phyloP scores from a whole-genome alignment of 257 asterid species.

The Mitragyna speciosa region DNA sequence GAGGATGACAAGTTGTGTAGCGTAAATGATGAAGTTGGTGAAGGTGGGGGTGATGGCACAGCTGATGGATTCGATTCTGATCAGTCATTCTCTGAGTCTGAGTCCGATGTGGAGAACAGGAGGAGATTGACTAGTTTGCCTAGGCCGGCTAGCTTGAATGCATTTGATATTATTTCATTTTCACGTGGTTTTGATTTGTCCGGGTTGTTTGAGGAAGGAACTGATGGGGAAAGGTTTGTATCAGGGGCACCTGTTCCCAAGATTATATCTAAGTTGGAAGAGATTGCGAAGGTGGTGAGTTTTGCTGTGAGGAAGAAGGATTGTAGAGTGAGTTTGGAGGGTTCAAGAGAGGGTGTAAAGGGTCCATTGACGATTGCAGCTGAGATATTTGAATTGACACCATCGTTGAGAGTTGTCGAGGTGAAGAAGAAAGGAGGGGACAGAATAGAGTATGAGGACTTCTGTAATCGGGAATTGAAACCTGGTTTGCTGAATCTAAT shows the following conservation, averaged over 20 bases:
- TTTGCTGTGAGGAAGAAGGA: constrained; percentile 89
- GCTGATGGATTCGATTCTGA: constrained; percentile 51
- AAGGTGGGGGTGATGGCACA: constrained; percentile 25
- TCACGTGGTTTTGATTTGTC: constrained; percentile 86
- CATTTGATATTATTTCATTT: constrained; percentile 86
- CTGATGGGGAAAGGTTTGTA: constrained; percentile 64
- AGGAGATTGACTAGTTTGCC: constrained; percentile 50
- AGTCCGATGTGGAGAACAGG: constrained; percentile 54
- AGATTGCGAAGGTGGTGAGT: constrained; percentile 83
- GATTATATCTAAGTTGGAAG: constrained; percentile 78
- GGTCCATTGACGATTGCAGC: constrained; percentile 93
- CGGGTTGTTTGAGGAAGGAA: constrained; percentile 85
- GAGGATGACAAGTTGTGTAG: constrained; percentile 83
- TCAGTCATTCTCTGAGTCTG: constrained; percentile 63
- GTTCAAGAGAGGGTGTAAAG: constrained; percentile 75
- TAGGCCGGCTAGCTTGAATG: constrained; percentile 88
- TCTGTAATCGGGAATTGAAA: constrained; percentile 62
- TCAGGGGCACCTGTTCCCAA: constrained; percentile 75
- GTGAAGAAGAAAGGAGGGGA: constrained; percentile 89
- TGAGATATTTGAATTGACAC: constrained; percentile 88
- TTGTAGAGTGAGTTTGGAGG: constrained; percentile 81
- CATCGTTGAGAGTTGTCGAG: constrained; percentile 82
- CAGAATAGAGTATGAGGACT: constrained; percentile 66
- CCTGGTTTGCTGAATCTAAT: constrained; percentile 68
- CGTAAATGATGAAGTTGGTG: constrained; percentile 37